phyloP scores from a whole-genome alignment of 768 basidiomycete species.

The Hygrophoropsis aurantiaca region DNA sequence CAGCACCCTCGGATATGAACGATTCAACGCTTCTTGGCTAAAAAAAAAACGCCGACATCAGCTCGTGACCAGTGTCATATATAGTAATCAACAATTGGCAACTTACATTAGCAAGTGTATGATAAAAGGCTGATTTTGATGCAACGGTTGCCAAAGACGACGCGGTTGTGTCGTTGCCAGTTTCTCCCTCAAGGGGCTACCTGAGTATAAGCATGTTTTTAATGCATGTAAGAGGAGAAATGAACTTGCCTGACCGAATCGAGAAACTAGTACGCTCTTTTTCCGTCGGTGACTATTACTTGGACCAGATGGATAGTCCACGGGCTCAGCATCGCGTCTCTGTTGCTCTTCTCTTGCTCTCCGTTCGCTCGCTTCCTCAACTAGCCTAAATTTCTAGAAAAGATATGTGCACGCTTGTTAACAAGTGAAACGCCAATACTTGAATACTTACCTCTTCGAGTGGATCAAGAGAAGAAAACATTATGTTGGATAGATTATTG shows the following conservation, averaged over 20 bases:
- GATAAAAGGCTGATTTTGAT: slow-evolving; percentile 48
- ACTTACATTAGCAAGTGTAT: slow-evolving; percentile 43
- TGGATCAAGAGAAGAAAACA: slow-evolving; percentile 23
- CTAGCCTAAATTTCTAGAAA: slow-evolving; percentile 53
- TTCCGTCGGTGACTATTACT: slow-evolving; percentile 40
- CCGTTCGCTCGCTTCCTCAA: slow-evolving; percentile 57
- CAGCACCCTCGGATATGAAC: slow-evolving; percentile 37
- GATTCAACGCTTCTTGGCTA: slow-evolving; percentile 48
- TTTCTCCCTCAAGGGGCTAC: slow-evolving; percentile 18
- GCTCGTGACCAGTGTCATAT: slow-evolving; percentile 3
- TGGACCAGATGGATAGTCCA: slow-evolving; percentile 16
- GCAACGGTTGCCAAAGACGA: slow-evolving; percentile 35
- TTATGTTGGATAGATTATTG: slow-evolving; percentile 4
- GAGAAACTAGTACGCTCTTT: slow-evolving; percentile 57
- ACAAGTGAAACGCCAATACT: neutral
- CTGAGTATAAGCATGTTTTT: slow-evolving; percentile 6
- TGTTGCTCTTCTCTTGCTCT: slow-evolving; percentile 40
- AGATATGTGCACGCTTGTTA: neutral
- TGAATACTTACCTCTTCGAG: slow-evolving; percentile 26
- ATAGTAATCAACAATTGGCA: neutral
- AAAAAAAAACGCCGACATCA: slow-evolving; percentile 13
- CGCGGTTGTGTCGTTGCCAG: slow-evolving; percentile 19
- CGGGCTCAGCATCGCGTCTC: slow-evolving; percentile 11
- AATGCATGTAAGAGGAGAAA: slow-evolving; percentile 2
- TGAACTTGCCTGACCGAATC: slow-evolving; percentile 55